Evolutionary conservation across 331 rosid species (phyloP), one percentile per base, ranked within the genome.

Genomic region (Malus hybrid): DNA sequence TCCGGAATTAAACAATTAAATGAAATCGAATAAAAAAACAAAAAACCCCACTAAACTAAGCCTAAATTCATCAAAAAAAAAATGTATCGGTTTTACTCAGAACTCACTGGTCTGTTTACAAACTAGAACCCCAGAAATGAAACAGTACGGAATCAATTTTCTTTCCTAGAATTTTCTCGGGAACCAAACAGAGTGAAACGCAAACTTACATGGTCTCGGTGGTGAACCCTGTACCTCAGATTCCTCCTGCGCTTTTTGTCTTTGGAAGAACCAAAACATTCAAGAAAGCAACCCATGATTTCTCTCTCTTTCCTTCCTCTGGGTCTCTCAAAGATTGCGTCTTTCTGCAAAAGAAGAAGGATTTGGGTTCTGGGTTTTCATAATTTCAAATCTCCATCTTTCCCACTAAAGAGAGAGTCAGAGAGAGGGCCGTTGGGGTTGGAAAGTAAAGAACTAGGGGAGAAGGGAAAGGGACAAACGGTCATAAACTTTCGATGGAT

Each of bases 271-370:
- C 96, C 91, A 88, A 91, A 91, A 79, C 97, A 93, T 18, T 77
- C 91, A 76, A 88, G 89, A 77, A 89, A 89, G 73, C 98, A 91
- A 85, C 93, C 97, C 98, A 93, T 93, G 24, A 73, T 42, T 44
- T 52, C 10, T n/a, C 44, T 62, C 57, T 52, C 57, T 52, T 18
- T 52, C 22, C 68, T 16, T 69, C 7, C 60, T 67, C 64, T 75
- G 29, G 44, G 50, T 71, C 32, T 60, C 70, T 44, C 80, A 78
- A 79, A 74, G 77, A 79, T 73, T 59, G 62, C 44, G 59, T 36
- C 54, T 67, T 74, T 55, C 52, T 59, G 3, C 10, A 19, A 77
- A 67, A 79, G 34, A 48, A 75, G 42, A 36, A 66, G 0, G 63
- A 60, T 9, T 59, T 10, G 52, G 76, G 73, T 78, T 55, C 46